Evolutionary conservation across 129 eudicot species (phyloP), one percentile per base, ranked within the genome.

Genomic region (Deinandra increscens): DNA sequence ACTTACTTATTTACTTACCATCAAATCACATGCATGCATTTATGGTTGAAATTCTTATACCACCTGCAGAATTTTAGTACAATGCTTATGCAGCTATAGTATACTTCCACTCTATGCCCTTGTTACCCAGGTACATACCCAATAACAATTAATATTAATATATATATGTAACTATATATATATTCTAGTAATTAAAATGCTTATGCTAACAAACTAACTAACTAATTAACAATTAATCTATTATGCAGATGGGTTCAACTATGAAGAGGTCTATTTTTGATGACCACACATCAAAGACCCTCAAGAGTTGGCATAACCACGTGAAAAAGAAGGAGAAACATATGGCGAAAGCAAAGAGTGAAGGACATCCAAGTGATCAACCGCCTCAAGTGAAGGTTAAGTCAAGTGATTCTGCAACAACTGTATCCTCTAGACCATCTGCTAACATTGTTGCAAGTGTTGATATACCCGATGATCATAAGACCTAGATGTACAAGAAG

Each of bases 51-150:
- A n/a, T n/a, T n/a, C n/a, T n/a, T n/a, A n/a, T n/a, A n/a, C n/a
- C n/a, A n/a, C n/a, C n/a, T n/a, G n/a, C n/a, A n/a, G 98, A 81
- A 33, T 77, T 61, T 19, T 70, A 36, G 66, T 77, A 31, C 88
- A 89, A 68, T 22, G 88, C 69, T 62, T 89, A 73, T 89, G 96
- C 82, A 86, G 97, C 82, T 93, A 93, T 74, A 84, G 91, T 65
- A 93, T 95, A 13, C 97, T 93, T 77, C 98, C 98, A 20, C 86
- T 89, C 18, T 93, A 93, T 58, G 95, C 98, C 54, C 98, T 93
- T 17, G 97, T 93, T 29, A 83, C 98, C 2, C 98, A 93, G 95
- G 98, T 91, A 74, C 51, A 9, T 33, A 49, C 3, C 9, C 5
- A n/a, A n/a, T n/a, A n/a, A n/a, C n/a, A n/a, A n/a, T n/a, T n/a